Base-by-base conservation (phyloP, 441 rosid genomes). In the Adansonia grandidieri region DNA sequence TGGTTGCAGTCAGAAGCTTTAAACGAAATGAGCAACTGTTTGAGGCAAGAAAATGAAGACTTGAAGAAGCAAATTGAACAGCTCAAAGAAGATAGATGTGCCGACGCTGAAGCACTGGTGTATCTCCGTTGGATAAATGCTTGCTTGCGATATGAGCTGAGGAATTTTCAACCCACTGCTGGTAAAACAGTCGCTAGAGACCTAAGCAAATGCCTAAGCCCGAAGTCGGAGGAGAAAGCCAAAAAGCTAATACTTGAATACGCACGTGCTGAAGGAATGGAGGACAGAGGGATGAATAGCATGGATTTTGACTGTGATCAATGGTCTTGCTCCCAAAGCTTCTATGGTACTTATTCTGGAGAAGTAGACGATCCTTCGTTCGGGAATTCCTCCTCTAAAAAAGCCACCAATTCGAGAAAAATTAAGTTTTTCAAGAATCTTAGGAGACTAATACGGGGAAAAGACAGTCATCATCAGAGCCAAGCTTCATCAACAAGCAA, bases 111-210 rank as follows among this genome's bases (percentile, higher is more conserved):
- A 77, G 79, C 56, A 77, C 79, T 92, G 9, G 98, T 96, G 61
- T 96, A 96, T 80, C 93, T 96, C 8, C 87, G 91, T 51, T 96
- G 99, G 99, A 71, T 96, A 66, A 96, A 96, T 22, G 97, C 98
- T 70, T 96, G 99, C 79, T 85, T 96, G 74, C 82, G 99, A 44
- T 89, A 88, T 15, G 98, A 96, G 86, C 83, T 96, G 77, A 87
- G 97, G 28, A 89, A 95, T 77, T 91, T 86, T 81, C 84, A 89
- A 74, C 89, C 92, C 4, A 85, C 86, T 0, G 6, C 86, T 1
- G 97, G 97, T 73, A 93, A 89, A 82, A 90, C 92, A 7, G 90
- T 80, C 40, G 98, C 99, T 40, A 88, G 95, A 73, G 97, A 96
- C 87, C 88, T 92, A 17, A 89, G 95, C 79, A 91, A 81, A 77